Evolutionary conservation across 257 asterid species (phyloP).

Genomic region (Nicotiana paniculata): DNA sequence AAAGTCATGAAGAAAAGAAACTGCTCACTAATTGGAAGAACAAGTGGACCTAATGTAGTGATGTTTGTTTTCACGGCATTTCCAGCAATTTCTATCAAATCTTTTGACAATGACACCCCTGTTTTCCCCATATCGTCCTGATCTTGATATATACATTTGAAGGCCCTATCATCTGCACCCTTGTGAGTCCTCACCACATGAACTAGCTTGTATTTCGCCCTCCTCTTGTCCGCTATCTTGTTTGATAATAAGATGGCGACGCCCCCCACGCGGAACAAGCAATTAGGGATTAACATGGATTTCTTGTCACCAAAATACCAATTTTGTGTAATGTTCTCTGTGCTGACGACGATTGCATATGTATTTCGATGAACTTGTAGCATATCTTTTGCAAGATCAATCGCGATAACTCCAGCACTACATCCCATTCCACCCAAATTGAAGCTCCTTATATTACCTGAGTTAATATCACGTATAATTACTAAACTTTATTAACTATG

Average conservation of each 20-base stretch:
- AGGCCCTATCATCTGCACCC: constrained; percentile 32
- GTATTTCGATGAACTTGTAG: constrained; percentile 29
- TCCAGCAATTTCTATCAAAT: constrained; percentile 37
- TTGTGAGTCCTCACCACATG: constrained; percentile 37
- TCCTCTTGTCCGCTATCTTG: constrained; percentile 11
- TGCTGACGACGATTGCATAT: constrained; percentile 34
- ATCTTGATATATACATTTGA: constrained; percentile 32
- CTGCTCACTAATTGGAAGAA: constrained; percentile 39
- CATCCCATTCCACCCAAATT: constrained; percentile 48
- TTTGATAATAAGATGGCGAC: constrained; percentile 33
- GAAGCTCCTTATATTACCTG: constrained; percentile 18
- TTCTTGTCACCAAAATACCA: constrained; percentile 35
- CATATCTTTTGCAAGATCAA: constrained; percentile 35
- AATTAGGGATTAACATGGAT: constrained; percentile 42
- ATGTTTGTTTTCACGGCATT: constrained; percentile 32
- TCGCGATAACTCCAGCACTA: constrained; percentile 38
- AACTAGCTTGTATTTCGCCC: constrained; percentile 31
- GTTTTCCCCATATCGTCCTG: constrained; percentile 24
- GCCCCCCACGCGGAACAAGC: constrained; percentile 38
- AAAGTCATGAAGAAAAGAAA: constrained; percentile 25
- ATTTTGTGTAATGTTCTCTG: constrained; percentile 39
- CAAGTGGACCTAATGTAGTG: constrained; percentile 37
- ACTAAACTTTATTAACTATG: too few species aligned
- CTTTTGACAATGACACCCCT: constrained; percentile 35
- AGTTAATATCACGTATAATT: too few species aligned